Base-by-base conservation (phyloP, 2,329 filamentous ascomycete species). In the Macrophomina pseudophaseolina region DNA sequence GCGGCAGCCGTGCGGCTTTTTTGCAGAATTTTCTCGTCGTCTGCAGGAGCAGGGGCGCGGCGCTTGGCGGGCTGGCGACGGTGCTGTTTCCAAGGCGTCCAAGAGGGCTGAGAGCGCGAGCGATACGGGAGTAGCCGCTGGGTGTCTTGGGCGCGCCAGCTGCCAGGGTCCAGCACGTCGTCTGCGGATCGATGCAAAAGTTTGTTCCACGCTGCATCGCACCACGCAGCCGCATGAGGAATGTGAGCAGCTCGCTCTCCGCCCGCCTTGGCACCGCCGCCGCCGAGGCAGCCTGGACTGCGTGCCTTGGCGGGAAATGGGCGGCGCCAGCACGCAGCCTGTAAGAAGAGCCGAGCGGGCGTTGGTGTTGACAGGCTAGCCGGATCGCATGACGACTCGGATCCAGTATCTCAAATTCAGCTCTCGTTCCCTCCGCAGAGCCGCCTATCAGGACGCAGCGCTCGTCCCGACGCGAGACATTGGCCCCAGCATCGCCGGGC, bases 1-100 rank as follows among this genome's bases (percentile, higher is more conserved):
- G 58, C 58, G 58, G 58, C 32, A 49, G 58, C n/a, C 40, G 44
- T 54, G 58, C 32, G 58, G 58, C 58, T 38, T 49, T 62, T 59
- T 46, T 56, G 42, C 42, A 33, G 44, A 38, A 38, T 49, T 62
- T 49, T 62, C 44, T 28, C 11, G 42, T 35, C 32, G 30, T 18
- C 56, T 44, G 56, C 40, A 44, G 38, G 35, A 16, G 54, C 54
- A 58, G 23, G 54, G 32, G 23, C 54, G 54, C 33, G 16, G 2
- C 35, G 16, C 54, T 59, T 59, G 54, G 54, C 54, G 53, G 42
- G 6, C 11, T 2, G 42, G 42, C 42, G 16, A 14, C n/a, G 7
- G 18, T 23, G 18, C 48, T 11, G 28, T 4, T 38, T 16, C 32
- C 12, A 14, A 38, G 30, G 30, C 11, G 2, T 16, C 30, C 30